A percentile compares a stretch with the other conserved stretches of the same genome.
Evolutionary conservation across 2,329 filamentous ascomycete genomes (phyloP).

Genomic region (Penicillium sp.): DNA sequence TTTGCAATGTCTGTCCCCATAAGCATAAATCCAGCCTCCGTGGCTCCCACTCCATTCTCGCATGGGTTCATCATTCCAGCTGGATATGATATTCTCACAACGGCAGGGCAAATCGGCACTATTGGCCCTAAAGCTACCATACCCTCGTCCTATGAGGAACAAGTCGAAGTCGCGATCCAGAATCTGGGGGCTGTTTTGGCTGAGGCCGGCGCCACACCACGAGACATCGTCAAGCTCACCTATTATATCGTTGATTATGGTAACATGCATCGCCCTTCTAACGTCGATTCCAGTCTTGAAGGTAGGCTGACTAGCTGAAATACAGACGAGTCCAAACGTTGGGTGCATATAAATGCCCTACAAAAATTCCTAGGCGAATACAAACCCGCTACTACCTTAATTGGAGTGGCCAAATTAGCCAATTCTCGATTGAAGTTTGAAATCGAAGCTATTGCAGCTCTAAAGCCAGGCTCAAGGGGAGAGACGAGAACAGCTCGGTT

Average conservation of each 20-base stretch:
- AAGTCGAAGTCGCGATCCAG: not conserved
- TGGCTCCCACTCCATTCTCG: no score
- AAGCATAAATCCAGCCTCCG: no score
- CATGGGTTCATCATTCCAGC: no score
- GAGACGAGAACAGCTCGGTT: no score
- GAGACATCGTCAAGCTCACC: constrained; percentile 1
- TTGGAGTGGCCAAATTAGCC: constrained; percentile 38
- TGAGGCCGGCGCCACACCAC: not conserved
- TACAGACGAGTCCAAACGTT: not conserved
- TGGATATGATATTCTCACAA: not conserved
- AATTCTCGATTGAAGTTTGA: constrained; percentile 38
- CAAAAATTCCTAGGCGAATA: constrained; percentile 33
- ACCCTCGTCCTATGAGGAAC: not conserved
- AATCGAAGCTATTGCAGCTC: constrained; percentile 32
- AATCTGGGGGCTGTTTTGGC: not conserved
- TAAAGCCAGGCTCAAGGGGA: not conserved
- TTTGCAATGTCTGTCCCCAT: no score
- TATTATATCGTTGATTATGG: not conserved
- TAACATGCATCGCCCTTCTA: no score
- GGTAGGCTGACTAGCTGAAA: no score
- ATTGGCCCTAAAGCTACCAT: not conserved
- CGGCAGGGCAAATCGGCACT: not conserved
- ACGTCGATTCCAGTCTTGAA: no score
- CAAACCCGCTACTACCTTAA: constrained; percentile 38
- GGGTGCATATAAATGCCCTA: not conserved